A percentile compares a stretch with the other conserved stretches of the same genome.
Evolutionary conservation across 148 eudicot species (phyloP).

Genomic region (Cornus kousa): DNA sequence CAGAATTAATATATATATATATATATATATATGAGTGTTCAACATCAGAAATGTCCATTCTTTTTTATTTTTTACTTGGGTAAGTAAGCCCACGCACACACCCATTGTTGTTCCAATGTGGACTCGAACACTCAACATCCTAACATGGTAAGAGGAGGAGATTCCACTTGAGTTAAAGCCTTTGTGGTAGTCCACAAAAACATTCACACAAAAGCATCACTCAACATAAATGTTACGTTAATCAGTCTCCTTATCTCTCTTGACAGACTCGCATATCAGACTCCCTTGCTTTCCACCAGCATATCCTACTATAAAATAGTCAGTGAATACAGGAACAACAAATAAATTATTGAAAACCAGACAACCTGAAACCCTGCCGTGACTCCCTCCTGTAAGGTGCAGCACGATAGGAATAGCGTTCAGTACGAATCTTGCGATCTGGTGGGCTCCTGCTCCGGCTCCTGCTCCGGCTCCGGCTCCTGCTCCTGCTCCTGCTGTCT

Average conservation of each 20-base stretch:
- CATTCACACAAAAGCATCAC: not conserved
- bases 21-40: too few species aligned
- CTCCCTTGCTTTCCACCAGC: constrained; percentile 4
- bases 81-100: too few species aligned
- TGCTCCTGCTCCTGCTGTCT: constrained; percentile 36
- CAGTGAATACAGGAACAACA: constrained; percentile 19
- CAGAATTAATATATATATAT: too few species aligned
- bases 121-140: too few species aligned
- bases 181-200: not conserved
- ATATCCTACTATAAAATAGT: constrained; percentile 9
- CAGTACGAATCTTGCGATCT: constrained; percentile 76
- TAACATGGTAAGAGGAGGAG: too few species aligned
- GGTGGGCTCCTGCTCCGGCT: constrained; percentile 72
- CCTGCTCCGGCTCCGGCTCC: too few species aligned
- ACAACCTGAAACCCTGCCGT: constrained; percentile 94
- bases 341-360: constrained; percentile 34
- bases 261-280: not conserved
- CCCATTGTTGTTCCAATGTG: too few species aligned
- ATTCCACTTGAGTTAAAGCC: too few species aligned
- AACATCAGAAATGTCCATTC: too few species aligned
- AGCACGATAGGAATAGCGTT: constrained; percentile 78
- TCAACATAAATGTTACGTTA: not conserved
- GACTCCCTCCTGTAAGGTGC: constrained; percentile 91
- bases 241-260: not conserved
- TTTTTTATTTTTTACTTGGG: too few species aligned